Conservation (phyloP, 2,329 filamentous ascomycete genomes). For the Fusarium mexicanum region DNA sequence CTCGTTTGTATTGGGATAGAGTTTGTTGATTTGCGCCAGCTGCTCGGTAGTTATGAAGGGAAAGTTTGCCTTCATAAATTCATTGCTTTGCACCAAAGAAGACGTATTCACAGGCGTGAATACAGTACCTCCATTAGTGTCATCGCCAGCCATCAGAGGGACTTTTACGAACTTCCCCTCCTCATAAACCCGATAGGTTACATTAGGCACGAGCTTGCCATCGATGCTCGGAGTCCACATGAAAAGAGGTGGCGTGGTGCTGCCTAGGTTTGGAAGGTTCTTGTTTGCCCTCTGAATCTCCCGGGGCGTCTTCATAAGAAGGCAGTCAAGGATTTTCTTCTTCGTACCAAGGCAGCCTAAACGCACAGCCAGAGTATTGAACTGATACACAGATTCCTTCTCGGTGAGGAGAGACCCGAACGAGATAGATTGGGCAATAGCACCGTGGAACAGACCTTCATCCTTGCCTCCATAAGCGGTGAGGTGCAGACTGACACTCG, state of each 20-base stretch:
- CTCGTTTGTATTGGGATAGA: slow-evolving; percentile 50
- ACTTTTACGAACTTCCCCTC: slow-evolving; percentile 63
- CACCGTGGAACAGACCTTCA: slow-evolving; percentile 61
- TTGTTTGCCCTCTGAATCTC: slow-evolving; percentile 56
- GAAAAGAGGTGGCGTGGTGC: slow-evolving; percentile 53
- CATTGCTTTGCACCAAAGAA: slow-evolving; percentile 47
- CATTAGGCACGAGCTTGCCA: slow-evolving; percentile 59
- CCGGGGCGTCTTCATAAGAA: slow-evolving; percentile 53
- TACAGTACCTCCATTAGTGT: slow-evolving; percentile 51
- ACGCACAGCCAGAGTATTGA: slow-evolving; percentile 57
- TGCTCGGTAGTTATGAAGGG: slow-evolving; percentile 47
- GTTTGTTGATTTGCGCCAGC: slow-evolving; percentile 45
- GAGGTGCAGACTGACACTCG: slow-evolving; percentile 71
- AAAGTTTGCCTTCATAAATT: slow-evolving; percentile 49
- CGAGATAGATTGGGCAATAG: slow-evolving; percentile 61
- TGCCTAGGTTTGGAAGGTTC: slow-evolving; percentile 48
- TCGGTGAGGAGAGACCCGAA: slow-evolving; percentile 60
- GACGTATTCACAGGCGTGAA: slow-evolving; percentile 46
- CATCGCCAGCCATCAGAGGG: slow-evolving; percentile 59
- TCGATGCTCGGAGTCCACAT: slow-evolving; percentile 67
- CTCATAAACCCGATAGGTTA: slow-evolving; percentile 59
- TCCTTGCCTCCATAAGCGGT: slow-evolving; percentile 62
- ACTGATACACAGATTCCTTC: slow-evolving; percentile 61
- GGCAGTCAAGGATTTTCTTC: slow-evolving; percentile 54
- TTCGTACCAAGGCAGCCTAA: slow-evolving; percentile 51